Conservation (phyloP, 164 flowering plant genomes). For the Saururus chinensis region DNA sequence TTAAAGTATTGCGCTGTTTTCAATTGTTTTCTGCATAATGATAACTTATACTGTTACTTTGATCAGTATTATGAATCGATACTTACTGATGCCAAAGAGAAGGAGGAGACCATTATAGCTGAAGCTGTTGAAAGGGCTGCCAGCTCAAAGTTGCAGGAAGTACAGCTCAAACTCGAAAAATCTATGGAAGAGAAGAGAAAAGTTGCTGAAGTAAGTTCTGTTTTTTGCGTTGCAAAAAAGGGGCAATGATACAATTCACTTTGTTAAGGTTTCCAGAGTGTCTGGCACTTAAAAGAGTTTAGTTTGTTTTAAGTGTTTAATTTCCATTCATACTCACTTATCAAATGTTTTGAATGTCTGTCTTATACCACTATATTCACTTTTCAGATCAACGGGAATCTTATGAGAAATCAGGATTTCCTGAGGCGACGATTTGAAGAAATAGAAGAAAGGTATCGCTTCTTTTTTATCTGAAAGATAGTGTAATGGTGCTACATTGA, state of each 20-base stretch:
- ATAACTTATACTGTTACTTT: not conserved
- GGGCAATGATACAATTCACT: not conserved
- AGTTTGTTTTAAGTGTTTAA: too few relatives aligned
- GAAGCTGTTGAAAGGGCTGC: constrained; percentile 63
- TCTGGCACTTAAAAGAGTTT: not conserved
- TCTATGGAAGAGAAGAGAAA: constrained; percentile 42
- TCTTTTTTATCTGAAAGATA: constrained; percentile 20
- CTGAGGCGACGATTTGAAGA: constrained; percentile 41
- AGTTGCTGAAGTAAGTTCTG: constrained; percentile 39
- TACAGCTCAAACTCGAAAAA: constrained; percentile 50
- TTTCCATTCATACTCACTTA: too few relatives aligned
- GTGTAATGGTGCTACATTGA: constrained; percentile 23
- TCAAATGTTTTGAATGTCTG: too few relatives aligned
- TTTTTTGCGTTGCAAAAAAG: not conserved
- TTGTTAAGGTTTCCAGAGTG: not conserved
- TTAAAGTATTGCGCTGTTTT: not conserved
- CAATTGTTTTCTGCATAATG: too few relatives aligned
- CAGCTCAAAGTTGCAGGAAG: constrained; percentile 39
- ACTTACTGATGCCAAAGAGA: constrained; percentile 53
- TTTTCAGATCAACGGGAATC: constrained; percentile 50
- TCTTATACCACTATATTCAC: not conserved
- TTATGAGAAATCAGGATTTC: constrained; percentile 57
- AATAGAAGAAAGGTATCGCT: constrained; percentile 47
- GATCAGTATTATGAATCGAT: constrained; percentile 75
- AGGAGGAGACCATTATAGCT: constrained; percentile 34